Percentiles rank a stretch among this genome's conserved stretches.
These are phyloP conservation scores for Wickerhamiella qilinensis DNA, from an alignment of 805 yeast species.

Conservation along the genomic window DNA sequence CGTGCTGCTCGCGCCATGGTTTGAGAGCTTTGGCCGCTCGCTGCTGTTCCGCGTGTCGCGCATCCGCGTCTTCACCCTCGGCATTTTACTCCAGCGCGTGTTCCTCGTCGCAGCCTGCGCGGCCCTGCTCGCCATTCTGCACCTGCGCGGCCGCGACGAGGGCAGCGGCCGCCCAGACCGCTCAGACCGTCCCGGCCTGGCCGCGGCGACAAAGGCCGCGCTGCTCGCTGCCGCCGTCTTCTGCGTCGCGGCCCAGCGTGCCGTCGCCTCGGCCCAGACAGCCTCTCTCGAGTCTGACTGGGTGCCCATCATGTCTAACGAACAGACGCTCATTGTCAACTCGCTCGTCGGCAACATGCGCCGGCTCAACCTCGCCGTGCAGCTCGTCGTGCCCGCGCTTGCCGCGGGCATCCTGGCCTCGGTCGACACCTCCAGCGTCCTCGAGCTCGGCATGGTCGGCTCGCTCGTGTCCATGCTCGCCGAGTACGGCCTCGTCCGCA, in stretches of 20 bases:
- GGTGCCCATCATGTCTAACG: constrained; percentile 14
- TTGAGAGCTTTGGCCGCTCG: constrained; percentile 3
- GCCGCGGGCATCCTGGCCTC: constrained; percentile 4
- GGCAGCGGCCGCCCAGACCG: no score
- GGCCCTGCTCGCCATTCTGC: background rate
- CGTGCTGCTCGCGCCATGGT: background rate
- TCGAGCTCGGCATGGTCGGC: constrained; percentile 5
- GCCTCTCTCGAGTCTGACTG: constrained; percentile 13
- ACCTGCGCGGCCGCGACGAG: background rate
- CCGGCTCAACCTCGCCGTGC: constrained; percentile 5
- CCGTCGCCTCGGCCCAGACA: constrained; percentile 2
- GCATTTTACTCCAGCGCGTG: constrained; percentile 1
- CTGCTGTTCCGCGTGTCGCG: constrained; percentile 1
- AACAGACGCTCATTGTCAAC: constrained; percentile 10
- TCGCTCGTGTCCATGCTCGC: constrained; percentile 7
- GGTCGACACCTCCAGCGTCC: constrained; percentile 3
- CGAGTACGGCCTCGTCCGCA: constrained; percentile 10
- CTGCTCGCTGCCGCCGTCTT: background rate
- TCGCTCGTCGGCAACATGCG: constrained; percentile 7
- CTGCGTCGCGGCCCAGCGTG: background rate
- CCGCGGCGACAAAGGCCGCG: background rate
- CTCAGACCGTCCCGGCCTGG: background rate
- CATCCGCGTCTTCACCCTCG: background rate
- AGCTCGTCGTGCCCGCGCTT: constrained; percentile 7
- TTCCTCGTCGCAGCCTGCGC: background rate